These are phyloP conservation scores for Malassezia vespertilionis DNA, from an alignment of 1,284 basidiomycete genomes.

Conservation along the genomic window DNA sequence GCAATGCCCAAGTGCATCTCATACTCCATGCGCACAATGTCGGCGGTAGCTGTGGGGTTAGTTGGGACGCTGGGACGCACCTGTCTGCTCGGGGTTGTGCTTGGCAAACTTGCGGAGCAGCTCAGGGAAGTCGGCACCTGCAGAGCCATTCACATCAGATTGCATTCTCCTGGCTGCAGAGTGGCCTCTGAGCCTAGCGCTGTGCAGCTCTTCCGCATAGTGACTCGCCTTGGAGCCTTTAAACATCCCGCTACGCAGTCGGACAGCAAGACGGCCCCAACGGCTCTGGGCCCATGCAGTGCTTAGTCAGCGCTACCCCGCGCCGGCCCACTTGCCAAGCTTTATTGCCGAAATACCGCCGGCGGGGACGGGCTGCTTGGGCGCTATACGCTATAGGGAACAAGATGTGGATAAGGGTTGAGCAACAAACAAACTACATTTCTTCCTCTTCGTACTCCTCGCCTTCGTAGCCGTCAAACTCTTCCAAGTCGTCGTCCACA, in stretches of 20 bases:
- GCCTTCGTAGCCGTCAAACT: constrained; percentile 18
- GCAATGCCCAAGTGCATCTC: constrained; percentile 25
- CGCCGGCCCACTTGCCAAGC: no score
- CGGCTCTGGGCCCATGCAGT: no score
- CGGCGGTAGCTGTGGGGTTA: constrained; percentile 17
- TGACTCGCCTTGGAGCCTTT: constrained; percentile 27
- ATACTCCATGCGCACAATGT: constrained; percentile 24
- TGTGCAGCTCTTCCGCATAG: constrained; percentile 39
- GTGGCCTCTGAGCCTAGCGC: constrained; percentile 23
- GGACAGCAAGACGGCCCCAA: constrained; percentile 5
- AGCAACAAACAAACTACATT: constrained; percentile 5
- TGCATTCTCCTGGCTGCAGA: no score
- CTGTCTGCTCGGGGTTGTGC: constrained; percentile 38
- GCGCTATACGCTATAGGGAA: constrained; percentile 2
- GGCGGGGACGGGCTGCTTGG: no score
- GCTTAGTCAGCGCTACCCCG: no score
- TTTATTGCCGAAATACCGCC: no score
- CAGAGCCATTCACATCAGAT: no score
- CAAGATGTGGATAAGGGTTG: no score
- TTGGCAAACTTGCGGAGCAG: constrained; percentile 46
- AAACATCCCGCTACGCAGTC: constrained; percentile 10
- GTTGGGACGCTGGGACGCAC: constrained; percentile 19
- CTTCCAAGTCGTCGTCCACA: constrained; percentile 48
- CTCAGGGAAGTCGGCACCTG: constrained; percentile 33
- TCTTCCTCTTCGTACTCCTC: constrained; percentile 16